These are phyloP conservation scores for Thamnidium elegans DNA, from an alignment of 192 early-diverging fungal genomes.

Conservation along the genomic window DNA sequence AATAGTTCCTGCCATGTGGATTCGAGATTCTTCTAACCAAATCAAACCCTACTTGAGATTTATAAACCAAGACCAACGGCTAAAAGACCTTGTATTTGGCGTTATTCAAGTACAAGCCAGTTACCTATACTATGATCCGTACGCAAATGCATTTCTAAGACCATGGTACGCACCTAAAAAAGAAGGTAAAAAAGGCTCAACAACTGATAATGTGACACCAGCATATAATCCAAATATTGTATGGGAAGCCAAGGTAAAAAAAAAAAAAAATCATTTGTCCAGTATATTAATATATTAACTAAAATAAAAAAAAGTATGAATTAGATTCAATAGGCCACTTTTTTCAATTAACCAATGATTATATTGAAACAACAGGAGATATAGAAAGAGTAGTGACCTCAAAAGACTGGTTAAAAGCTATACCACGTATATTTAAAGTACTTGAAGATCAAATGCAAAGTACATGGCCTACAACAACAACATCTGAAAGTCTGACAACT, in stretches of 20 bases:
- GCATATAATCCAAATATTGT: slow-evolving; percentile 33
- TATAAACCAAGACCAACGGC: slow-evolving; percentile 27
- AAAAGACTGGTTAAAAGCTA: slow-evolving; percentile 45
- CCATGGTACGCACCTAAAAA: slow-evolving; percentile 41
- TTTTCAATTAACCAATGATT: slow-evolving; percentile 51
- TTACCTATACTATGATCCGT: slow-evolving; percentile 40
- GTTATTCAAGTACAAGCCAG: slow-evolving; percentile 55
- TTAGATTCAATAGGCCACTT: slow-evolving; percentile 67
- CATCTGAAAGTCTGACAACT: too few species aligned
- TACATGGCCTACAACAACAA: slow-evolving; percentile 36
- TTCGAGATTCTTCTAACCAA: slow-evolving; percentile 72
- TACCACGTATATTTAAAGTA: slow-evolving; percentile 40
- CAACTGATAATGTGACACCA: slow-evolving; percentile 45
- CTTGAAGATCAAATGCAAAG: slow-evolving; percentile 47
- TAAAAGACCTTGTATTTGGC: slow-evolving; percentile 51
- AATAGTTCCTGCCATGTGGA: slow-evolving; percentile 64
- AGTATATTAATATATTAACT: neutral
- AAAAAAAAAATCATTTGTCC: neutral
- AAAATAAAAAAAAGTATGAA: slow-evolving; percentile 47
- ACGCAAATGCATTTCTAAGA: slow-evolving; percentile 66
- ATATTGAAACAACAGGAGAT: slow-evolving; percentile 48
- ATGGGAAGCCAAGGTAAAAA: slow-evolving; percentile 58
- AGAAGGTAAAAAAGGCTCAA: slow-evolving; percentile 28
- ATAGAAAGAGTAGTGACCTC: slow-evolving; percentile 34
- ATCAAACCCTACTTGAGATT: slow-evolving; percentile 55